Evolutionary conservation across 352 stramenopile species (phyloP).

Genomic region (Pythium oligandrum): DNA sequence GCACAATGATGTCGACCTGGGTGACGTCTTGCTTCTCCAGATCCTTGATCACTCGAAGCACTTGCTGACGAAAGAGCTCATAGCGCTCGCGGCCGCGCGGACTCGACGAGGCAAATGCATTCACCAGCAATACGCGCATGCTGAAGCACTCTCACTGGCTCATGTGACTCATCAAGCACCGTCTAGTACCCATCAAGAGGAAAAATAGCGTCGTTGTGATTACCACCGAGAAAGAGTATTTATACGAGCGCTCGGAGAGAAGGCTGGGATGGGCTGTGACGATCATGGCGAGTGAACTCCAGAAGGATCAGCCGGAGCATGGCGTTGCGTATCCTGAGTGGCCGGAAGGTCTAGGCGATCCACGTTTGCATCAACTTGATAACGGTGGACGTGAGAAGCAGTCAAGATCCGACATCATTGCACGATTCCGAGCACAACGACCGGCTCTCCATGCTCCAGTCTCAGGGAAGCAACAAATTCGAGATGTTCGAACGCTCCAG

Average conservation of each 20-base stretch:
- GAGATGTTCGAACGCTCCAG: background rate
- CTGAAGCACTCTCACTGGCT: too few relatives aligned
- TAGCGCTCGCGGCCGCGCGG: slow-evolving; percentile 37
- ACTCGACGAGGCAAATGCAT: slow-evolving; percentile 47
- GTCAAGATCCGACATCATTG: slow-evolving; percentile 32
- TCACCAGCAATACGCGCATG: slow-evolving; percentile 74
- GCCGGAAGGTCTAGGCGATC: slow-evolving; percentile 47
- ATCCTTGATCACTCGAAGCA: slow-evolving; percentile 40
- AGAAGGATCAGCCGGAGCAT: too few relatives aligned
- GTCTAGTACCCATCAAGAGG: too few relatives aligned
- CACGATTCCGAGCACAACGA: slow-evolving; percentile 25
- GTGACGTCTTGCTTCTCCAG: slow-evolving; percentile 64
- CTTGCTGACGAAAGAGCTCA: slow-evolving; percentile 46
- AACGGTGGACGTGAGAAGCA: slow-evolving; percentile 5
- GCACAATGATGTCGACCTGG: slow-evolving; percentile 52
- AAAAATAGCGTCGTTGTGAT: too few relatives aligned
- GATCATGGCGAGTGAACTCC: too few relatives aligned
- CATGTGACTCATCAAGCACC: too few relatives aligned
- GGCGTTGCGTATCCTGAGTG: slow-evolving; percentile 45
- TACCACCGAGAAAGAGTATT: too few relatives aligned
- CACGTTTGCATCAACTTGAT: slow-evolving; percentile 23
- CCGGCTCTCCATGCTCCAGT: slow-evolving; percentile 5
- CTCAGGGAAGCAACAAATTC: slow-evolving; percentile 8
- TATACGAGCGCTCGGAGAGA: too few relatives aligned
- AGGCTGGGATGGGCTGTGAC: too few relatives aligned